These are phyloP conservation scores for Heliosperma pusillum DNA, from an alignment of 148 eudicot species.

Conservation along the genomic window DNA sequence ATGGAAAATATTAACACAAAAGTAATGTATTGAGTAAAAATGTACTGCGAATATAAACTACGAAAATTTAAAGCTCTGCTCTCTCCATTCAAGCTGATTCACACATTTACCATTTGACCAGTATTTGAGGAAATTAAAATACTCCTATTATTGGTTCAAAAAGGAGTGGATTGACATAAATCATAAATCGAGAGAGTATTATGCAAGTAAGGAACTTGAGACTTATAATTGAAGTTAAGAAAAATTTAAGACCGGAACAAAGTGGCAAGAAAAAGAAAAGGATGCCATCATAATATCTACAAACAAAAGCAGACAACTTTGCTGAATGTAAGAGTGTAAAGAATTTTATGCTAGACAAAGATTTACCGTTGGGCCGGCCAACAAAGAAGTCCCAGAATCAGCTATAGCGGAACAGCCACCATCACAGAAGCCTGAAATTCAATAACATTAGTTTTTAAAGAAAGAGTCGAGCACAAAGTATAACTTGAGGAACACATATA, in stretches of 20 bases:
- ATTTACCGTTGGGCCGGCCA: constrained; percentile 93
- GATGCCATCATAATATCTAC: neutral
- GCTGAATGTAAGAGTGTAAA: constrained; percentile 1
- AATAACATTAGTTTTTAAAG: neutral
- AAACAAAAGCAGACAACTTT: neutral
- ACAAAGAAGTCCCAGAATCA: constrained; percentile 90
- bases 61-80: too few species aligned
- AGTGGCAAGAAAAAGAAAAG: neutral
- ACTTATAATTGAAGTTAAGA: neutral
- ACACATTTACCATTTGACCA: neutral
- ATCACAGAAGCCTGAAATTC: constrained; percentile 65
- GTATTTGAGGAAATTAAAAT: neutral
- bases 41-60: too few species aligned
- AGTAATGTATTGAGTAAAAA: too few species aligned
- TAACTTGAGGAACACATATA: neutral
- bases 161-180: too few species aligned
- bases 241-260: neutral
- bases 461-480: neutral
- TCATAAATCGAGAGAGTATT: too few species aligned
- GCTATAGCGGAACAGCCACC: constrained; percentile 90
- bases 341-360: neutral
- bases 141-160: too few species aligned
- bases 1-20: too few species aligned
- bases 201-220: neutral
- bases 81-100: neutral